Percentiles rank a stretch among this genome's conserved stretches.
Evolutionary conservation across 2,329 filamentous ascomycete species (phyloP).

Genomic region (Keithomyces neogunnii): DNA sequence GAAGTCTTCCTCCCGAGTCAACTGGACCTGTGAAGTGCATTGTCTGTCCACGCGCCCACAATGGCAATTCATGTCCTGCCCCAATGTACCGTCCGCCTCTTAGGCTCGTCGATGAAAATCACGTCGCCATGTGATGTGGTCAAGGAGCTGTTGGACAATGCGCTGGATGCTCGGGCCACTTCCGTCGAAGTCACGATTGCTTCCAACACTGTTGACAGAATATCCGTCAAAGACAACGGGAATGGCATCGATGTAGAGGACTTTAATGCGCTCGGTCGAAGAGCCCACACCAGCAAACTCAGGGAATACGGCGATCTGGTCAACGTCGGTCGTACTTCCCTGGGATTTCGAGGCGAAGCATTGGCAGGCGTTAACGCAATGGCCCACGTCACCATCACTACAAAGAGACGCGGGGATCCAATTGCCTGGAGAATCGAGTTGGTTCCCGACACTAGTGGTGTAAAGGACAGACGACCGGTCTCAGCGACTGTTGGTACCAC

Average conservation of each 20-base stretch:
- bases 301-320: slow-evolving; percentile 53
- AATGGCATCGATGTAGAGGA: slow-evolving; percentile 57
- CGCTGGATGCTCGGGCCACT: slow-evolving; percentile 62
- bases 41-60: neutral
- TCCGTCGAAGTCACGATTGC: slow-evolving; percentile 57
- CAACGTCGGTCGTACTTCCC: slow-evolving; percentile 43
- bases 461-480: slow-evolving; percentile 20
- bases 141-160: slow-evolving; percentile 73
- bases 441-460: slow-evolving; percentile 21
- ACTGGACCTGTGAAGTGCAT: too few relatives aligned
- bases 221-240: slow-evolving; percentile 69
- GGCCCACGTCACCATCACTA: slow-evolving; percentile 53
- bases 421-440: slow-evolving; percentile 46
- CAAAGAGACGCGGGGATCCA: slow-evolving; percentile 51
- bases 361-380: slow-evolving; percentile 57
- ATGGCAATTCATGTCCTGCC: slow-evolving; percentile 46
- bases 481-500: slow-evolving; percentile 61
- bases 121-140: slow-evolving; percentile 52
- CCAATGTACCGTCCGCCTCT: slow-evolving; percentile 39
- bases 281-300: slow-evolving; percentile 69
- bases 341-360: slow-evolving; percentile 73
- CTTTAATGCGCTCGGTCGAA: slow-evolving; percentile 51
- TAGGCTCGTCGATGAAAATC: slow-evolving; percentile 55
- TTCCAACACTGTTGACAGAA: slow-evolving; percentile 56
- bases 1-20: too few relatives aligned